Evolutionary conservation across 805 yeast genomes (phyloP).

Genomic region (Starmerella sirachaensis): DNA sequence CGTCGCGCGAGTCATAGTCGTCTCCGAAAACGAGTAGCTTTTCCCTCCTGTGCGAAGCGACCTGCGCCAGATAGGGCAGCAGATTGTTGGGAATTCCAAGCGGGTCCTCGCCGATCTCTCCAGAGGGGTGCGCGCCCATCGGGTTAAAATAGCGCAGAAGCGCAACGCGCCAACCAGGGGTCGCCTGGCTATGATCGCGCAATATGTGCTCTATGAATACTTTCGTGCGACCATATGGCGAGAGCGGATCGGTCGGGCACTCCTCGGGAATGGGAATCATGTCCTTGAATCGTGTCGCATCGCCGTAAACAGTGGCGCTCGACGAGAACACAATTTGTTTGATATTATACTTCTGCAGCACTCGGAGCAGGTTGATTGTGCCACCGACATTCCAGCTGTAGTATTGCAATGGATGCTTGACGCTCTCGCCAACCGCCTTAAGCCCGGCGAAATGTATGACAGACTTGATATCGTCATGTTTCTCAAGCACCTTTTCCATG

Average conservation of each 20-base stretch:
- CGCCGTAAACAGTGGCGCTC: conserved; percentile 77
- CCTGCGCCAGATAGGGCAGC: conserved; percentile 65
- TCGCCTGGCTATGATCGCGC: conserved; percentile 40
- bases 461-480: conserved; percentile 38
- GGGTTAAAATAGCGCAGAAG: conserved; percentile 72
- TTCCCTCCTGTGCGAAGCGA: conserved; percentile 59
- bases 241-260: conserved; percentile 62
- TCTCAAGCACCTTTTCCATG: conserved; percentile 38
- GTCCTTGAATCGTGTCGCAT: conserved; percentile 56
- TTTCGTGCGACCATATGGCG: conserved; percentile 71
- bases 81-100: conserved; percentile 65
- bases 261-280: conserved; percentile 72
- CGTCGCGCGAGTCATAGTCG: conserved; percentile 61
- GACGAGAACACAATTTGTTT: conserved; percentile 57
- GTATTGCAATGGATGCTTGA: conserved; percentile 52
- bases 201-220: conserved; percentile 50
- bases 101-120: conserved; percentile 71
- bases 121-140: conserved; percentile 77
- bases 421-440: conserved; percentile 73
- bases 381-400: conserved; percentile 60
- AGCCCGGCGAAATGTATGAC: conserved; percentile 74
- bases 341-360: conserved; percentile 38
- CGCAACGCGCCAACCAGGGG: conserved; percentile 34
- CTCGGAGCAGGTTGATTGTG: conserved; percentile 45
- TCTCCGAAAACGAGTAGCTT: conserved; percentile 58